Base-by-base conservation (phyloP, 805 yeast species). In the Wickerhamomyces bisporus region DNA sequence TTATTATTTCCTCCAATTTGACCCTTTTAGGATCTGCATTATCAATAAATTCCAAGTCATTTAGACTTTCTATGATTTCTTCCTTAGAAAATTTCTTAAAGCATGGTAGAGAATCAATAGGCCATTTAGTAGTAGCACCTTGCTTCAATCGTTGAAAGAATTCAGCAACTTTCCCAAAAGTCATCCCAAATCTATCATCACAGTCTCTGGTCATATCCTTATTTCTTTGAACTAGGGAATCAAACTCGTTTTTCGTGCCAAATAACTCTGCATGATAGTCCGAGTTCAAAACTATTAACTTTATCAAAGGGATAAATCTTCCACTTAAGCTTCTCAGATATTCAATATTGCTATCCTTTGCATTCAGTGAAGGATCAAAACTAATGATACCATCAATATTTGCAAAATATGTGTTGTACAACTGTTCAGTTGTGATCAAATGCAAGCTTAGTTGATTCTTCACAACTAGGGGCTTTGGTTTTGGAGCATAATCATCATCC, bases 351-450 rank as follows among this genome's bases (percentile, higher is more conserved):
- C 57, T 58, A 26, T 61, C 48, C 14, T 48, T 38, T 21, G 58
- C 61, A 34, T 62, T 58, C 23, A 70, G 30, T 30, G 52, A 33
- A 5, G 74, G 64, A 53, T 76, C 80, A 42, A 76, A 64, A n/a
- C 77, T 65, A 1, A 76, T 51, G 19, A 75, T 65, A 26, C 66
- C 50, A 43, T 74, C 71, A 35, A 72, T 52, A 26, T 58, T 51
- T 62, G 19, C 60, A 62, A 33, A 59, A 40, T 13, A 55, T 17
- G 47, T 56, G 7, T 56, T 43, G 16, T 59, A 58, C 28, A 73
- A 45, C 48, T 71, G 77, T 23, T 69, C 68, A 3, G 75, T 60
- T 11, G 75, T 58, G 14, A 75, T 66, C 38, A 74, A 50, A 51
- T 68, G 71, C 12, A 73, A 45, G 48, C 49, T 53, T 19, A 60